phyloP scores from a whole-genome alignment of 495 filamentous ascomycete species.

The Pyronema omphalodes region DNA sequence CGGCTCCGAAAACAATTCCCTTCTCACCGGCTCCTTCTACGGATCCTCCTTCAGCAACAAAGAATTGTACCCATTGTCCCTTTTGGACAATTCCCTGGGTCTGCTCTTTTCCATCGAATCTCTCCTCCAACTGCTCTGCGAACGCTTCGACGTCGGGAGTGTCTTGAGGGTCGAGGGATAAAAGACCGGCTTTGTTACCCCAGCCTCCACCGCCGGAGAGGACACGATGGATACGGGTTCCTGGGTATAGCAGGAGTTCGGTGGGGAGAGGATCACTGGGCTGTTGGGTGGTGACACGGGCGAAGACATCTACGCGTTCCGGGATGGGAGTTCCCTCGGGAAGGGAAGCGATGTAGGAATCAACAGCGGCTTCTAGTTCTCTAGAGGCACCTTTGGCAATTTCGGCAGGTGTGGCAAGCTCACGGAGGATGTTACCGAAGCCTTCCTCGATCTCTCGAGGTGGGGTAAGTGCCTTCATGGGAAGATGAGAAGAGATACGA shows the following conservation, averaged over 20 bases:
- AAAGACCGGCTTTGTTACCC: constrained; percentile 52
- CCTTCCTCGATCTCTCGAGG: constrained; percentile 37
- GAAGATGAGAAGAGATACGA: constrained; percentile 19
- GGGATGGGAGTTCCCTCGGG: constrained; percentile 1
- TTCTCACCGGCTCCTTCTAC: not conserved
- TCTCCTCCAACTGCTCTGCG: constrained; percentile 15
- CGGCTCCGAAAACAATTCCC: constrained; percentile 13
- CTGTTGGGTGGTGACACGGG: constrained; percentile 32
- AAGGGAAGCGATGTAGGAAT: constrained; percentile 32
- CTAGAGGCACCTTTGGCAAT: constrained; percentile 29
- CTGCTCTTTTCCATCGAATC: constrained; percentile 5
- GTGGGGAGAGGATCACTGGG: constrained; percentile 21
- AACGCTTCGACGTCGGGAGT: constrained; percentile 10
- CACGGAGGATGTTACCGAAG: constrained; percentile 56
- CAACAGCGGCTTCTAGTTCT: constrained; percentile 43
- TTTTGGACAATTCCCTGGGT: constrained; percentile 9
- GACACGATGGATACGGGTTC: constrained; percentile 31
- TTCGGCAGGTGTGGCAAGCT: constrained; percentile 27
- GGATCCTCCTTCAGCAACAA: constrained; percentile 5
- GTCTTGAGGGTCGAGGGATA: constrained; percentile 42
- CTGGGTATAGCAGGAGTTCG: constrained; percentile 9
- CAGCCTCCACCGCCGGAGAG: constrained; percentile 58
- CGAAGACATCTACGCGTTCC: constrained; percentile 41
- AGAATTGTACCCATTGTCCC: constrained; percentile 22
- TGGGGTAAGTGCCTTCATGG: constrained; percentile 36